A percentile compares a stretch with the other conserved stretches of the same genome.
Evolutionary conservation across 208 protist genomes (phyloP).

Genomic region (Novymonas esmeraldas): DNA sequence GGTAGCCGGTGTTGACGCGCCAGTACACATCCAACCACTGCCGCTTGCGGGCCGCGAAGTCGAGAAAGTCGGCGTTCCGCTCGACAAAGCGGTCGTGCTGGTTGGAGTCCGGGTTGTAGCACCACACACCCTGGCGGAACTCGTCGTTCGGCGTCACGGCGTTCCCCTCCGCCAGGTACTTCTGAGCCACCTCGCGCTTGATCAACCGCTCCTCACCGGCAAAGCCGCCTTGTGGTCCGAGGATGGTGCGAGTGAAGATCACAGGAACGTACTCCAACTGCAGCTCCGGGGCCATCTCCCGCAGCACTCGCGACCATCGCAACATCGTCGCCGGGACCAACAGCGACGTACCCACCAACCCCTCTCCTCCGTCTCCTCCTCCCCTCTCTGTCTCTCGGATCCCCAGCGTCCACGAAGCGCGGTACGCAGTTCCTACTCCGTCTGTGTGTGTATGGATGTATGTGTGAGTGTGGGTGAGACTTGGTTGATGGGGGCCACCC

Average conservation of each 20-base stretch:
- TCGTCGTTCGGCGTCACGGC: conserved; percentile 67
- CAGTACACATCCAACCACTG: conserved; percentile 94
- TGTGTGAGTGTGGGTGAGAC: no score
- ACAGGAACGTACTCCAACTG: conserved; percentile 90
- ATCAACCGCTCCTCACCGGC: conserved; percentile 91
- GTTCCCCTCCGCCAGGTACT: conserved; percentile 78
- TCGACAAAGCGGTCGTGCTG: conserved; percentile 89
- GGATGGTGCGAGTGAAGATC: conserved; percentile 87
- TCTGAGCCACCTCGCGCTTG: conserved; percentile 85
- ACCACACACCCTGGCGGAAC: conserved; percentile 84
- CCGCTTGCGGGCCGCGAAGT: conserved; percentile 90
- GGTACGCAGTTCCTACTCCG: no score
- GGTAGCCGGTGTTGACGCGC: conserved; percentile 92
- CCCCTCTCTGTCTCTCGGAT: no score
- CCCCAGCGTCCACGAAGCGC: no score
- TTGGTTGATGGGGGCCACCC: no score
- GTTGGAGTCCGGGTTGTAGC: conserved; percentile 88
- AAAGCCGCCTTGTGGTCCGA: conserved; percentile 89
- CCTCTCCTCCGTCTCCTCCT: no score
- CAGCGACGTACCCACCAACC: no score
- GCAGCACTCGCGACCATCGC: conserved; percentile 58
- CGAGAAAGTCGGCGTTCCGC: conserved; percentile 88
- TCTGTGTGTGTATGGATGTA: no score
- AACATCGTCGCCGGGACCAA: conserved; percentile 52
- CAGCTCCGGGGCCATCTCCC: conserved; percentile 88